Conservation (phyloP, 2,329 filamentous ascomycete species). For the Balansia obtecta region DNA sequence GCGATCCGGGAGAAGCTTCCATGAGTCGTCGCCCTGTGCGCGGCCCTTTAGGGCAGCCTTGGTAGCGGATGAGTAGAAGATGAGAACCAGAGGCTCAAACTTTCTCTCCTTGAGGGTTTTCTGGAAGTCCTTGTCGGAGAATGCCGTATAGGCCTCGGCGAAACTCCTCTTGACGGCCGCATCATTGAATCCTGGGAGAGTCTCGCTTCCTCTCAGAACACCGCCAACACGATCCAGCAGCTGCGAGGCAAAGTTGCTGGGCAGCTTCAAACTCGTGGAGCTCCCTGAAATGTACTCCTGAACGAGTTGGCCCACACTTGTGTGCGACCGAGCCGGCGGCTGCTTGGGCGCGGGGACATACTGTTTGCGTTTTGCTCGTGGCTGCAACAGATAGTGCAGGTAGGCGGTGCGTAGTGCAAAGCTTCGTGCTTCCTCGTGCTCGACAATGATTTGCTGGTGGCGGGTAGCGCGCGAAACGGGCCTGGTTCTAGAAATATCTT, state of each 20-base stretch:
- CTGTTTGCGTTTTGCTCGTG: slow-evolving; percentile 78
- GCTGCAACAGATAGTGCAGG: slow-evolving; percentile 85
- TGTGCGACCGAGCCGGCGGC: slow-evolving; percentile 48
- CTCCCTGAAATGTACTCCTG: slow-evolving; percentile 61
- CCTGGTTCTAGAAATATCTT: slow-evolving; percentile 27
- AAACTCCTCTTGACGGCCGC: slow-evolving; percentile 86
- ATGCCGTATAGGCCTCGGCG: slow-evolving; percentile 83
- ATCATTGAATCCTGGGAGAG: slow-evolving; percentile 79
- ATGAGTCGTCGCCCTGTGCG: slow-evolving; percentile 70
- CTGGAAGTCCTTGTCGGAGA: slow-evolving; percentile 79
- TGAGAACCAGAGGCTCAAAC: slow-evolving; percentile 83
- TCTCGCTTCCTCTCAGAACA: slow-evolving; percentile 71
- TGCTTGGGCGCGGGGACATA: slow-evolving; percentile 59
- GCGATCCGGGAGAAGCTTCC: slow-evolving; percentile 85
- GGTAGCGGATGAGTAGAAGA: slow-evolving; percentile 91
- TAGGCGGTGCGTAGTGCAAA: slow-evolving; percentile 86
- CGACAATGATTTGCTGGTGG: slow-evolving; percentile 35
- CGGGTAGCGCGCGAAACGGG: slow-evolving; percentile 25
- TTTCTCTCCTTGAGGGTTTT: slow-evolving; percentile 87
- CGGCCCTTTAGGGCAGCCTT: slow-evolving; percentile 67
- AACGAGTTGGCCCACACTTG: slow-evolving; percentile 73
- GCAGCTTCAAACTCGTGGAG: slow-evolving; percentile 41
- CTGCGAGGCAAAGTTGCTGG: slow-evolving; percentile 38
- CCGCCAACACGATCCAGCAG: slow-evolving; percentile 64
- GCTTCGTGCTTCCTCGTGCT: slow-evolving; percentile 74